Evolutionary conservation across 2,329 filamentous ascomycete genomes (phyloP).

Genomic region (Arachnomyces sp.): DNA sequence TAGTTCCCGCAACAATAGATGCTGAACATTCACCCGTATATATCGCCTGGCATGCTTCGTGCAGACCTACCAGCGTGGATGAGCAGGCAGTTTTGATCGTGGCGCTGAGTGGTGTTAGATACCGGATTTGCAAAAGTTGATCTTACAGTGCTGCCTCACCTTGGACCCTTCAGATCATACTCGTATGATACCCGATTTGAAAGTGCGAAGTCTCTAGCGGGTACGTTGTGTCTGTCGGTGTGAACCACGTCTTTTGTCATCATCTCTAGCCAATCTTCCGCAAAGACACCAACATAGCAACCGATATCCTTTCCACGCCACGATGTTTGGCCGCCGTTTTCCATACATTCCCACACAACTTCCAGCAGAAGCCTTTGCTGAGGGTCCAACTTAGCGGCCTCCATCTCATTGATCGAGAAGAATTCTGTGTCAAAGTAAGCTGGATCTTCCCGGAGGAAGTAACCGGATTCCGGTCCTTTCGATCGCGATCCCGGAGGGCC

Average conservation of each 20-base stretch:
- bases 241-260: slow-evolving; percentile 8
- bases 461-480: slow-evolving; percentile 9
- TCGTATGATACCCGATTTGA: slow-evolving; percentile 15
- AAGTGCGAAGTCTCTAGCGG: slow-evolving; percentile 6
- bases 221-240: neutral
- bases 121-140: neutral
- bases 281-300: slow-evolving; percentile 23
- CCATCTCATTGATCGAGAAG: slow-evolving; percentile 23
- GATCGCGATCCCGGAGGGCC: neutral
- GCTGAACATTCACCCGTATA: slow-evolving; percentile 15
- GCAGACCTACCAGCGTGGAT: slow-evolving; percentile 28
- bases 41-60: slow-evolving; percentile 20
- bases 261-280: slow-evolving; percentile 17
- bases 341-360: slow-evolving; percentile 26
- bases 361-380: slow-evolving; percentile 28
- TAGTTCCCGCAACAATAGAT: slow-evolving; percentile 29
- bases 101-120: slow-evolving; percentile 11
- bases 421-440: slow-evolving; percentile 23
- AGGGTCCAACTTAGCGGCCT: slow-evolving; percentile 23
- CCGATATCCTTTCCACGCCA: slow-evolving; percentile 23
- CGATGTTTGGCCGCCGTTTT: slow-evolving; percentile 23
- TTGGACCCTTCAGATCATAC: slow-evolving; percentile 18
- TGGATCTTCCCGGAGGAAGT: slow-evolving; percentile 24
- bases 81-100: slow-evolving; percentile 35
- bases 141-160: no score